Conservation (phyloP, 768 basidiomycete genomes). For the Pleurotus tuoliensis region DNA sequence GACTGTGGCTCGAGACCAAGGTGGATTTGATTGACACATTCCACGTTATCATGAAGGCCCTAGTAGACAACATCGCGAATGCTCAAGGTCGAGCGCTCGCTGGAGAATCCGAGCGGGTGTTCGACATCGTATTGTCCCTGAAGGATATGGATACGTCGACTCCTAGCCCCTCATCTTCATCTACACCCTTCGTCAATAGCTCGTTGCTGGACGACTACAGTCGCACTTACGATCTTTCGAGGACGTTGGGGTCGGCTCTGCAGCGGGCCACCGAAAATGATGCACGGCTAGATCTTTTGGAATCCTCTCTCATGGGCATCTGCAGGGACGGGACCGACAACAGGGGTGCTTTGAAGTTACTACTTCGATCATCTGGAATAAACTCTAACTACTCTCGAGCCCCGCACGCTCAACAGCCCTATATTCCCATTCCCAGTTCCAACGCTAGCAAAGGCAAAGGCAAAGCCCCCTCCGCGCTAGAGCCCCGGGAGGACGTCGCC, state of each 20-base stretch:
- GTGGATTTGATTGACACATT: constrained; percentile 67
- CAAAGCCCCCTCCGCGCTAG: constrained; percentile 24
- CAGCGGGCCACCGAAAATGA: constrained; percentile 49
- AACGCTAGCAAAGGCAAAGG: constrained; percentile 38
- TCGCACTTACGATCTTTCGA: constrained; percentile 55
- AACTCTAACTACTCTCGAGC: constrained; percentile 11
- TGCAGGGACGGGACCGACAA: constrained; percentile 27
- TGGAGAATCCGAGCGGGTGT: constrained; percentile 45
- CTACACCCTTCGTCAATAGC: constrained; percentile 61
- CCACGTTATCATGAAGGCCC: constrained; percentile 50
- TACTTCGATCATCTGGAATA: constrained; percentile 59
- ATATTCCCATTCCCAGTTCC: neutral
- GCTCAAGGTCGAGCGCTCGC: constrained; percentile 38
- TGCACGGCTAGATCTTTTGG: constrained; percentile 53
- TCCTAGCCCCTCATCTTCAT: constrained; percentile 21
- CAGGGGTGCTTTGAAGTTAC: constrained; percentile 58
- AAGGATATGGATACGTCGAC: constrained; percentile 33
- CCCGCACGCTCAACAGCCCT: neutral
- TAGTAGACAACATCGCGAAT: constrained; percentile 46
- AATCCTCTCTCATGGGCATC: constrained; percentile 43
- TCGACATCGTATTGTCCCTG: constrained; percentile 57
- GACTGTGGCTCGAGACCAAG: constrained; percentile 70
- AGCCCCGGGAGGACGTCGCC: constrained; percentile 9
- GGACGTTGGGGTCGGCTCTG: constrained; percentile 42
- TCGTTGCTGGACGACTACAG: constrained; percentile 72